phyloP scores from a whole-genome alignment of 805 yeast species.

The Hanseniaspora nectarophila region DNA sequence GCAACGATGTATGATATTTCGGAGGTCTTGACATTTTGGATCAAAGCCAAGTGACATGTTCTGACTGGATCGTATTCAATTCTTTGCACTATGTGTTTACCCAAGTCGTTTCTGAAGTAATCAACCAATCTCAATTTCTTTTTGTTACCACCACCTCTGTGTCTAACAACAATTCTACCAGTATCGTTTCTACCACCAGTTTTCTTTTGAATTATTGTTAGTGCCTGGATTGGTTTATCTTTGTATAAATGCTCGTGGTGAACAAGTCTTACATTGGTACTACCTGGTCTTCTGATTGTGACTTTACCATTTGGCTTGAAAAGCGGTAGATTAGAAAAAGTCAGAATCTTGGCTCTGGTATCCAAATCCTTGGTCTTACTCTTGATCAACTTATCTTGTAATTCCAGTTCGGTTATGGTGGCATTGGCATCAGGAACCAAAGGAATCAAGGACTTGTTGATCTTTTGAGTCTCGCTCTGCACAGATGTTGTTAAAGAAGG shows the following conservation, averaged over 20 bases:
- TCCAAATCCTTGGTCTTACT: constrained; percentile 9
- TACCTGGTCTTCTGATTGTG: constrained; percentile 20
- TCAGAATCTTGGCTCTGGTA: constrained; percentile 5
- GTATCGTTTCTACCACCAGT: constrained; percentile 82
- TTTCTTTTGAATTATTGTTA: constrained; percentile 60
- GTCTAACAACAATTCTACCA: constrained; percentile 83
- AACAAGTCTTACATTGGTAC: constrained; percentile 40
- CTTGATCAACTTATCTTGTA: constrained; percentile 9
- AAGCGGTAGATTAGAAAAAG: constrained; percentile 4
- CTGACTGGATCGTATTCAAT: constrained; percentile 94
- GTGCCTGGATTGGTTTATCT: constrained; percentile 65
- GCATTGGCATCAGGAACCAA: constrained; percentile 1
- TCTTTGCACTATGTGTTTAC: constrained; percentile 68
- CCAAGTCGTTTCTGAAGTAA: constrained; percentile 51
- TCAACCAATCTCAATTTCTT: constrained; percentile 78
- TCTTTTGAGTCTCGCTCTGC: background rate
- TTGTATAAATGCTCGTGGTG: constrained; percentile 68
- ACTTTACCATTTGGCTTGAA: constrained; percentile 12
- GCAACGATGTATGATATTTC: constrained; percentile 74
- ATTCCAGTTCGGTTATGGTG: constrained; percentile 5
- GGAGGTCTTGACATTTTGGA: constrained; percentile 52
- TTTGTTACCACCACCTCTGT: constrained; percentile 94
- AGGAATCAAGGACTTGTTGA: constrained; percentile 8
- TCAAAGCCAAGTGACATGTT: constrained; percentile 81
- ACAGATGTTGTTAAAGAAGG: background rate